Percentiles rank a stretch among this genome's conserved stretches.
These are phyloP conservation scores for Pleurotus cornucopiae DNA, from an alignment of 768 basidiomycete species.

Conservation along the genomic window DNA sequence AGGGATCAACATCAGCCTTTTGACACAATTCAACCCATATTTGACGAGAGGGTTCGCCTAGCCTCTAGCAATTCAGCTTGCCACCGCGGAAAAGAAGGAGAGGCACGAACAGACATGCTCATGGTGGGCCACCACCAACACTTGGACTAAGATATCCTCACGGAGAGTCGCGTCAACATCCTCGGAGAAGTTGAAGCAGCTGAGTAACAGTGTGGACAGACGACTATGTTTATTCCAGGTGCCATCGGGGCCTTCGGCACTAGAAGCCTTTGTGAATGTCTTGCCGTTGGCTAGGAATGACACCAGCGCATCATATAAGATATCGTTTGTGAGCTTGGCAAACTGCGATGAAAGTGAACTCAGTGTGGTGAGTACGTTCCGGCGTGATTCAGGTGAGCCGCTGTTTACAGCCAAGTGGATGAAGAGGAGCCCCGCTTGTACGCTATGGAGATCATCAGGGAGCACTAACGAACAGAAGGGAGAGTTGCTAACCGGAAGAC, in stretches of 20 bases:
- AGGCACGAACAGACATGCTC: conserved; percentile 48
- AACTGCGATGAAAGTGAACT: conserved; percentile 28
- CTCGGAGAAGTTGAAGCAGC: conserved; percentile 43
- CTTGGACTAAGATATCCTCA: conserved; percentile 46
- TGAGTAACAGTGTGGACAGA: conserved; percentile 48
- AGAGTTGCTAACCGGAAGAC: conserved; percentile 43
- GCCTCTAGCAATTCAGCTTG: neutral
- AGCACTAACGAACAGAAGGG: neutral
- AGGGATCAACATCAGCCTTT: conserved; percentile 63
- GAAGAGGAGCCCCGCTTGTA: conserved; percentile 60
- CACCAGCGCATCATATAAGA: conserved; percentile 60
- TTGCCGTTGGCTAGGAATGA: conserved; percentile 38
- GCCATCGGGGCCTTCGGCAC: conserved; percentile 26
- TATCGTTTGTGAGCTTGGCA: conserved; percentile 45
- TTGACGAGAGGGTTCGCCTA: conserved; percentile 49
- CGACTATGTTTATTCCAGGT: conserved; percentile 47
- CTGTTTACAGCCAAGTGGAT: conserved; percentile 67
- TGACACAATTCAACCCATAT: conserved; percentile 85
- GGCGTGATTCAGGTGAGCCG: conserved; percentile 48
- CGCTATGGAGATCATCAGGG: conserved; percentile 27
- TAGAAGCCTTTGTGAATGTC: conserved; percentile 18
- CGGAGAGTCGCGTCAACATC: conserved; percentile 33
- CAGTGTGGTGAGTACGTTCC: conserved; percentile 39
- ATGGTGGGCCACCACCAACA: conserved; percentile 74
- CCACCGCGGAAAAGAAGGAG: neutral